Evolutionary conservation across 495 filamentous ascomycete genomes (phyloP).

Genomic region (Penicillium alfredii): DNA sequence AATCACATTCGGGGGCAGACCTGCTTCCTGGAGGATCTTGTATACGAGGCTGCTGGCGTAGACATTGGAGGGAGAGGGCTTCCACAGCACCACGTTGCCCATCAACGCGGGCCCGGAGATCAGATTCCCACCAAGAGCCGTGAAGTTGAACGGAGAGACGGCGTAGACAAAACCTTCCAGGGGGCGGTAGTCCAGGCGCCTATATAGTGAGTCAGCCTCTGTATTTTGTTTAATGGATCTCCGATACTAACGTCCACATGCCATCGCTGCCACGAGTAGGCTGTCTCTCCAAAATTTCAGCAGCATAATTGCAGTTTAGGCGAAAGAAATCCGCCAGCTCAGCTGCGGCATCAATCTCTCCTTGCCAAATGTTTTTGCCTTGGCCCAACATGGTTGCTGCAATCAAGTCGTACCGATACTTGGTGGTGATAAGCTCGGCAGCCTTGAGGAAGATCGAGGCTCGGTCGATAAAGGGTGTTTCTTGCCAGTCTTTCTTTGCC

Average conservation of each 20-base stretch:
- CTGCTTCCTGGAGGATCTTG: slow-evolving; percentile 82
- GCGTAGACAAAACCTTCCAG: slow-evolving; percentile 87
- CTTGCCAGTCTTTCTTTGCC: slow-evolving; percentile 78
- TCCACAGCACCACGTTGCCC: slow-evolving; percentile 87
- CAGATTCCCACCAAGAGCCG: slow-evolving; percentile 75
- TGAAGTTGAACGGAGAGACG: slow-evolving; percentile 86
- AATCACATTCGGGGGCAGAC: slow-evolving; percentile 71
- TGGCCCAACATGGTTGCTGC: slow-evolving; percentile 93
- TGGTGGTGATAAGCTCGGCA: slow-evolving; percentile 77
- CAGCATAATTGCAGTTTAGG: slow-evolving; percentile 72
- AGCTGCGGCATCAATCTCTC: slow-evolving; percentile 90
- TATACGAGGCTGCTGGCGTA: slow-evolving; percentile 70
- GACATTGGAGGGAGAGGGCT: slow-evolving; percentile 73
- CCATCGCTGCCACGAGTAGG: slow-evolving; percentile 51
- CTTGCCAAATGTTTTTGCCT: slow-evolving; percentile 96
- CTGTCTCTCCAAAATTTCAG: slow-evolving; percentile 69
- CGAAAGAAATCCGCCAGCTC: slow-evolving; percentile 87
- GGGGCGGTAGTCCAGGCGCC: slow-evolving; percentile 71
- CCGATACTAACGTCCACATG: slow-evolving; percentile 58
- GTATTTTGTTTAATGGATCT: background rate
- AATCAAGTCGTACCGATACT: slow-evolving; percentile 91
- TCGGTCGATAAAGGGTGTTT: slow-evolving; percentile 77
- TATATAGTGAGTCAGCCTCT: slow-evolving; percentile 11
- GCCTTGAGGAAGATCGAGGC: slow-evolving; percentile 92
- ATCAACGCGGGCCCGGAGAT: slow-evolving; percentile 67